Percentiles rank a stretch among this genome's conserved stretches.
These are phyloP conservation scores for Dactylorhiza incarnata DNA, from an alignment of 106 monocot species.

Conservation along the genomic window DNA sequence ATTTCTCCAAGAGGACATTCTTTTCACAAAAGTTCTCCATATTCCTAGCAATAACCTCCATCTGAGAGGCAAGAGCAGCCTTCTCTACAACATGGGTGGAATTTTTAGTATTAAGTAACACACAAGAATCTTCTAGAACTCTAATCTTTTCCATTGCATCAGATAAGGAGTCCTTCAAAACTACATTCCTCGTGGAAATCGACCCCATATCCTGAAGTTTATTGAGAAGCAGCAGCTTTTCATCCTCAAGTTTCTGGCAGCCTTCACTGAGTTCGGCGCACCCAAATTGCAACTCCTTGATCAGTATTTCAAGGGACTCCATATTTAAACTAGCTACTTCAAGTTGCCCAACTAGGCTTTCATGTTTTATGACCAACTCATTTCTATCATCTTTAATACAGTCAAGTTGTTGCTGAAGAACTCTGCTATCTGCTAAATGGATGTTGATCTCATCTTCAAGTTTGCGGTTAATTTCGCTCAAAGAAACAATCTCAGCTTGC, in stretches of 20 bases:
- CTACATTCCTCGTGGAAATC: constrained; percentile 18
- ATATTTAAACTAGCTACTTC: constrained; percentile 28
- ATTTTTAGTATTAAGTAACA: constrained; percentile 9
- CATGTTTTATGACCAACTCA: constrained; percentile 28
- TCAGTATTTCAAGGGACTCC: constrained; percentile 31
- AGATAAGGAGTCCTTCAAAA: constrained; percentile 23
- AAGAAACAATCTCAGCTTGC: constrained; percentile 21
- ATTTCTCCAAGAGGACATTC: constrained; percentile 21
- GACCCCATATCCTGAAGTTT: constrained; percentile 15
- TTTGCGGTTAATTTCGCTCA: constrained; percentile 23
- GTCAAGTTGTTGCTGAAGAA: constrained; percentile 34
- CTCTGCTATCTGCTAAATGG: constrained; percentile 33
- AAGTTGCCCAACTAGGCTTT: constrained; percentile 29
- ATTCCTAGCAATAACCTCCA: constrained; percentile 15
- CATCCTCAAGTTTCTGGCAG: constrained; percentile 32
- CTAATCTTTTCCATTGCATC: constrained; percentile 27
- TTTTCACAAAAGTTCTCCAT: constrained; percentile 27
- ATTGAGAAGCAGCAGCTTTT: constrained; percentile 20
- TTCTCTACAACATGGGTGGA: constrained; percentile 21
- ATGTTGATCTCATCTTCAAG: constrained; percentile 29
- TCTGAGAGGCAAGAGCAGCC: constrained; percentile 17
- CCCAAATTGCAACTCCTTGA: constrained; percentile 30
- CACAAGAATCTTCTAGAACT: constrained; percentile 16
- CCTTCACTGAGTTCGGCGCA: constrained; percentile 34
- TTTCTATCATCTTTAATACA: constrained; percentile 28